Base-by-base conservation (phyloP, 1,139 yeast genomes). In the Nakaseomyces uthaithaninus region DNA sequence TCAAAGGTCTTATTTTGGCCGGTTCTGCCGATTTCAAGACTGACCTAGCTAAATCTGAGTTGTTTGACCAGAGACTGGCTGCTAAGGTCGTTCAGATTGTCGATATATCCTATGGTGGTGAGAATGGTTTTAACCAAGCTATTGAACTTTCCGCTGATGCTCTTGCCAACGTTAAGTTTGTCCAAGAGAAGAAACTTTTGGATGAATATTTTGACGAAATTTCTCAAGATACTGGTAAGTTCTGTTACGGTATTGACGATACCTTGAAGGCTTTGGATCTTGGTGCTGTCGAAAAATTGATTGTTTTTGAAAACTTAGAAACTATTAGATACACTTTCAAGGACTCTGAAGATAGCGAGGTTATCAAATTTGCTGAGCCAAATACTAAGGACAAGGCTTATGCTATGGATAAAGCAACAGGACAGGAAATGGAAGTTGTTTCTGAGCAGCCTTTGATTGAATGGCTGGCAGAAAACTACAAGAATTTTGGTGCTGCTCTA, bases 1-100 rank as follows among this genome's bases (percentile, higher is more conserved):
- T 85, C 48, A 83, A 85, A 53, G 98, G 98, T 51, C 72, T 91
- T 56, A 91, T 91, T 53, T 72, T 91, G 59, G 98, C 98, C 27
- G 98, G 98, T 78, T 84, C 95, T 40, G 98, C 98, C 36, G 98
- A 93, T 68, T 91, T 91, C 76, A 91, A 91, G 69, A 89, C 80
- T 45, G 98, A 89, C 66, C 75, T 91, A 63, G 77, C 86, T 44
- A 85, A 80, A 64, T 86, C 96, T 37, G 98, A 91, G 61, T 69
- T 91, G 70, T 89, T 91, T 62, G 98, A 91, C 64, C 70, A 69
- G 55, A 84, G 98, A 69, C 74, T 91, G 60, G 86, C 75, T 54
- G 81, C 84, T 38, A 89, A 87, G 68, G 80, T 91, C 55, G 74
- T 91, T 47, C 86, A 87, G 66, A 76, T 87, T 62, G 98, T 93